Conservation (phyloP, 345 rosid genomes). For the Garcia nutans region DNA sequence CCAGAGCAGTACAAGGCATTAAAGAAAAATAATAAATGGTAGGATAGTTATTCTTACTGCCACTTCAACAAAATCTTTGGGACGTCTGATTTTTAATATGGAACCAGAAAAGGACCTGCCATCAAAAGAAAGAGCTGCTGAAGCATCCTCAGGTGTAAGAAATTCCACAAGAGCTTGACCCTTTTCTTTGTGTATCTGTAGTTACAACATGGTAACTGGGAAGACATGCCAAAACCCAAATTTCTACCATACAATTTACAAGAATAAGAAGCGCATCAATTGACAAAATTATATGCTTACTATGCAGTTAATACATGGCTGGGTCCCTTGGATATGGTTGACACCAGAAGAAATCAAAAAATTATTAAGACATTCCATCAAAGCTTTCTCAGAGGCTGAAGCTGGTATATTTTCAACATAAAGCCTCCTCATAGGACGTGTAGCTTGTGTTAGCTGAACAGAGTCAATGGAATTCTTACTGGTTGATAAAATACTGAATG, state of each 20-base stretch:
- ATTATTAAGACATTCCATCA: constrained; percentile 63
- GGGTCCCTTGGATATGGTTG: constrained; percentile 59
- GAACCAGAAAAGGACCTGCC: constrained; percentile 64
- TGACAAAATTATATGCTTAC: constrained; percentile 50
- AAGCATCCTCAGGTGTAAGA: constrained; percentile 93
- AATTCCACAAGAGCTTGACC: constrained; percentile 86
- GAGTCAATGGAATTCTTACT: constrained; percentile 54
- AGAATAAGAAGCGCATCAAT: constrained; percentile 19
- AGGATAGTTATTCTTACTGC: constrained; percentile 59
- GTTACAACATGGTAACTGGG: constrained; percentile 16
- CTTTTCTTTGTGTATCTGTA: constrained; percentile 81
- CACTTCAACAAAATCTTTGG: constrained; percentile 77
- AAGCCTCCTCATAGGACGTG: constrained; percentile 84
- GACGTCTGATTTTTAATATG: constrained; percentile 72
- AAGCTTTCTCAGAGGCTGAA: constrained; percentile 74
- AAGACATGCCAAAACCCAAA: constrained; percentile 15
- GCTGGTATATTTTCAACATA: constrained; percentile 78
- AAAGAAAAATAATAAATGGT: constrained; percentile 15
- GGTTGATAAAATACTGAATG: constrained; percentile 33
- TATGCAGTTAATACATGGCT: constrained; percentile 88
- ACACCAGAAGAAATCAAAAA: constrained; percentile 63
- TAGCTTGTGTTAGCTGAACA: constrained; percentile 82
- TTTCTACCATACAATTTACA: constrained; percentile 18
- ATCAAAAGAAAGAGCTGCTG: constrained; percentile 82
- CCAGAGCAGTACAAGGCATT: constrained; percentile 4